Base-by-base conservation (phyloP, 2,329 filamentous ascomycete genomes). In the Penicillium sp. region DNA sequence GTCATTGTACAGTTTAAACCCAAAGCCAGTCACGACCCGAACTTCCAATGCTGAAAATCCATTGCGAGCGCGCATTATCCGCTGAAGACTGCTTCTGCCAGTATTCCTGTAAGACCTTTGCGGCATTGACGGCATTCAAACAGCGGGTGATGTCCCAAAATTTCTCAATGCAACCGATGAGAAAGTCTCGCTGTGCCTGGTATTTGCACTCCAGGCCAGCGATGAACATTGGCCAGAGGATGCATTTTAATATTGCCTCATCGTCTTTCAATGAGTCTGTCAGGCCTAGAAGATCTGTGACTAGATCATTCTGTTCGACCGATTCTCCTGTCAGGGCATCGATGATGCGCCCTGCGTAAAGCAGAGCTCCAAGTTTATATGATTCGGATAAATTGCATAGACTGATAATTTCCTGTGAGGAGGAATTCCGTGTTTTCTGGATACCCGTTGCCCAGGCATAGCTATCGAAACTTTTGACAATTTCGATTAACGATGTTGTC, bases 171-270 rank as follows among this genome's bases (percentile, higher is more conserved):
- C 55, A 67, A 5, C 37, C 52, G 14, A 62, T 50, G 2, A 72
- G 36, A 31, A 67, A 65, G 2, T 61, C 50, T 16, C 64, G 52
- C 37, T 72, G 62, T 2, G 56, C 42, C 23, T 56, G 57, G 45
- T 44, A 52, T n/a, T 46, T 57, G 43, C 64, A 70, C 34, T 72
- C 69, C 19, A 73, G 40, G 1, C 69, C 70, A 9, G 69, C 69
- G 28, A 73, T 61, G 23, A 69, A 70, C 1, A 71, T 70, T 0
- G 69, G 70, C 71, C 71, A 73, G 1, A 73, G 61, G 14, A 71
- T 55, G 26, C 70, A 73, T 31, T 72, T 73, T 51, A 71, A 70
- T 14, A 71, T 47, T 8, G 54, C 44, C 2, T 55, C 34, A 14
- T 71, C 56, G 5, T 62, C 54, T 39, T 64, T 62, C 46, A 73